phyloP scores from a whole-genome alignment of 257 asterid genomes.

The Salvia rosmarinus region DNA sequence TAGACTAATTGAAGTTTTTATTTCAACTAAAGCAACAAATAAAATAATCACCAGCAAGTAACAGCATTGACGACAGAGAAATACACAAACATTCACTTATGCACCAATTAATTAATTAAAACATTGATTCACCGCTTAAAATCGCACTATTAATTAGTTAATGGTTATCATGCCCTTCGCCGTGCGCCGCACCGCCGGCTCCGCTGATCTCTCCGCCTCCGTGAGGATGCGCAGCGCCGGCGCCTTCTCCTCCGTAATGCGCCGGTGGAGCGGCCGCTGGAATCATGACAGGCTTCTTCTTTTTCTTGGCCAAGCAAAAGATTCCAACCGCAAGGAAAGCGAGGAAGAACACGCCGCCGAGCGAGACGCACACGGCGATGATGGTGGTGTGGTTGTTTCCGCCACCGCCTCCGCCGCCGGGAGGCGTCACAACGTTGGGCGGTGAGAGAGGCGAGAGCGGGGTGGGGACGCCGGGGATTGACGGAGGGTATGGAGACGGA shows the following conservation, averaged over 20 bases:
- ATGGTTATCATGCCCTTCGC: conserved; percentile 14
- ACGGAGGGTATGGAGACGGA: conserved; percentile 29
- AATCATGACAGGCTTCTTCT: conserved; percentile 59
- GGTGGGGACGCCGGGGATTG: conserved; percentile 31
- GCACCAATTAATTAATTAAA: background rate
- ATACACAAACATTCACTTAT: background rate
- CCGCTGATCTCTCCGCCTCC: conserved; percentile 33
- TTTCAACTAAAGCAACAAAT: conserved; percentile 11
- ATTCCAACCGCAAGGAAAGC: conserved; percentile 70
- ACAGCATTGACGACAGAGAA: background rate
- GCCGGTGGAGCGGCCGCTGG: conserved; percentile 44
- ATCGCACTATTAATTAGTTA: background rate
- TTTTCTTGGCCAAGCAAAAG: conserved; percentile 66
- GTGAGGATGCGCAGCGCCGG: conserved; percentile 30
- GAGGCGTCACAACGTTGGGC: conserved; percentile 36
- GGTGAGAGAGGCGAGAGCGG: conserved; percentile 44
- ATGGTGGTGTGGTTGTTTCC: conserved; percentile 53
- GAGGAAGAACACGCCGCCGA: conserved; percentile 67
- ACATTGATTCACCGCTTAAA: background rate
- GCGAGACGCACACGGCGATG: conserved; percentile 62
- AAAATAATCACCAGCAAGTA: background rate
- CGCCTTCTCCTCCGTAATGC: conserved; percentile 18
- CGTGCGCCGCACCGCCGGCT: conserved; percentile 28
- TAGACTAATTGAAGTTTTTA: background rate
- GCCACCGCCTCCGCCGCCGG: conserved; percentile 52